Percentiles rank a stretch among this genome's conserved stretches.
Conservation (phyloP, 2,329 filamentous ascomycete genomes). For the Colletotrichum cordylinicola region DNA sequence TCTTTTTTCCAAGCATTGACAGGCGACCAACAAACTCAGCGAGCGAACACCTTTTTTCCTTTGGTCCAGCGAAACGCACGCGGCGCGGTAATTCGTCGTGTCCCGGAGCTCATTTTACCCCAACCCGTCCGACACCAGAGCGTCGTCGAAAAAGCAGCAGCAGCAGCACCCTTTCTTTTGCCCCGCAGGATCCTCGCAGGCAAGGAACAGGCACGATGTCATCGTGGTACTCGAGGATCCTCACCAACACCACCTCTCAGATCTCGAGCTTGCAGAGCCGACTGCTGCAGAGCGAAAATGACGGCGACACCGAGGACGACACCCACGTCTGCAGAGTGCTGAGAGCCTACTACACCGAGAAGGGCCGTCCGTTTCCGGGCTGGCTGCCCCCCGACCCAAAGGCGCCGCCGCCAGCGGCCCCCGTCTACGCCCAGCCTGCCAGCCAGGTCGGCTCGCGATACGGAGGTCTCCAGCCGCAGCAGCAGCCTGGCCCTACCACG, state of each 20-base stretch:
- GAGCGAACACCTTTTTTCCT: neutral
- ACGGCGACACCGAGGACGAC: constrained; percentile 84
- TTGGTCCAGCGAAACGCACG: neutral
- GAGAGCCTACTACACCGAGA: constrained; percentile 90
- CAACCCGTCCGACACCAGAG: constrained; percentile 9
- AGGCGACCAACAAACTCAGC: neutral
- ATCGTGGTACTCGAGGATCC: constrained; percentile 80
- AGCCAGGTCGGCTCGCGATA: constrained; percentile 59
- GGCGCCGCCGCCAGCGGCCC: constrained; percentile 61
- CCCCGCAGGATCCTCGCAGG: constrained; percentile 21
- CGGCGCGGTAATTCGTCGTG: neutral
- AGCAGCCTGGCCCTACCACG: constrained; percentile 30
- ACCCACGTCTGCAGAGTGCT: constrained; percentile 94
- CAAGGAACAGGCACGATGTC: constrained; percentile 59
- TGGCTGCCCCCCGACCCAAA: constrained; percentile 96
- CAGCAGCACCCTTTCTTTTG: neutral
- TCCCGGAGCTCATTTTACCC: neutral
- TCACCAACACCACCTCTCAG: constrained; percentile 69
- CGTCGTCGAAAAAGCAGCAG: neutral
- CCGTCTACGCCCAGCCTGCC: constrained; percentile 54
- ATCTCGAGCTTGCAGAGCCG: constrained; percentile 72
- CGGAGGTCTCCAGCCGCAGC: constrained; percentile 48
- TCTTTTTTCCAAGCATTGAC: neutral
- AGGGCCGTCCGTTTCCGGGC: constrained; percentile 77
- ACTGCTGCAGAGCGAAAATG: constrained; percentile 69